Conservation (phyloP, 805 yeast species). For the Yarrowia phangngaensis region DNA sequence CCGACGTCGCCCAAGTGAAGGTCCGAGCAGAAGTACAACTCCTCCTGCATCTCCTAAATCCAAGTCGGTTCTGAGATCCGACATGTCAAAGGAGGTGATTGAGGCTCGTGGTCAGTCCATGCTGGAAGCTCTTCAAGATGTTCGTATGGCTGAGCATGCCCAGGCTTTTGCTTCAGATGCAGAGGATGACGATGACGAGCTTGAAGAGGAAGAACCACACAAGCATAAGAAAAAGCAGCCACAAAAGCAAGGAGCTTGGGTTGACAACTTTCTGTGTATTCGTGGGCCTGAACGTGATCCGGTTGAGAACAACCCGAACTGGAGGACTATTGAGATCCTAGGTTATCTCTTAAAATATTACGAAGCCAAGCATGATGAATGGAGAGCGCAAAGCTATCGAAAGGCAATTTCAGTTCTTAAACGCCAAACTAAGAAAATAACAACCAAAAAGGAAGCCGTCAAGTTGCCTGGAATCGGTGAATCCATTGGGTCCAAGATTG, state of each 20-base stretch:
- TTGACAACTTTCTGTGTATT: constrained; percentile 26
- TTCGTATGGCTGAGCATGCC: constrained; percentile 7
- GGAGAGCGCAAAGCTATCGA: constrained; percentile 44
- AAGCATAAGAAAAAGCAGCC: constrained; percentile 9
- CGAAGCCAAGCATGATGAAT: constrained; percentile 40
- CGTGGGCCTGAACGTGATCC: constrained; percentile 6
- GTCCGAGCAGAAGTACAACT: constrained; percentile 3
- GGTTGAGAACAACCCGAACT: constrained; percentile 35
- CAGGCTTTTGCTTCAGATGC: constrained; percentile 7
- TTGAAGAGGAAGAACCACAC: constrained; percentile 1
- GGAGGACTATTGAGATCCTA: constrained; percentile 38
- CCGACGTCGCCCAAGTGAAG: neutral
- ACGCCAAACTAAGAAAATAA: constrained; percentile 36
- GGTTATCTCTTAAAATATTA: constrained; percentile 39
- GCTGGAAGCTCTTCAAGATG: constrained; percentile 22
- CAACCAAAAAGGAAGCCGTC: constrained; percentile 42
- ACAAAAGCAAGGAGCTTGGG: constrained; percentile 14
- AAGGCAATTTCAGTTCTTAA: constrained; percentile 44
- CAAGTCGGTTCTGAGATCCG: neutral
- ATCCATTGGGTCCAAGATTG: constrained; percentile 45
- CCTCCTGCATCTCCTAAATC: constrained; percentile 22
- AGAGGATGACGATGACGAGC: constrained; percentile 3
- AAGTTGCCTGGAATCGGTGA: constrained; percentile 45
- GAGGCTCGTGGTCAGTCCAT: constrained; percentile 6
- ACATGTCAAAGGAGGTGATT: neutral